Evolutionary conservation across 192 early-diverging fungal genomes (phyloP).

Genomic region (Rhizophagus clarus): DNA sequence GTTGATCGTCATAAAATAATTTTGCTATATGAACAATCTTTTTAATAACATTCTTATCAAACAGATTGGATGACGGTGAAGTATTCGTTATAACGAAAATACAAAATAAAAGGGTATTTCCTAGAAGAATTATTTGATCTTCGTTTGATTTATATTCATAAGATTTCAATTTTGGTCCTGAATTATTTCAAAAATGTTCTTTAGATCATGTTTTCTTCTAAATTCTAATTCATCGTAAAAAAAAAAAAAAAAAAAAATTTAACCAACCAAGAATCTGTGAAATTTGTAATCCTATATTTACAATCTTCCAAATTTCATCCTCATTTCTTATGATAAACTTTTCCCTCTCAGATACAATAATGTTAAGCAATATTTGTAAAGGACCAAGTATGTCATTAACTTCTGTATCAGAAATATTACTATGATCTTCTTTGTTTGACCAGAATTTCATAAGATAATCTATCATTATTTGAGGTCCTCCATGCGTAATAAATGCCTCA

Average conservation of each 20-base stretch:
- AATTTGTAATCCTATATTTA: not conserved
- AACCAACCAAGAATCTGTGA: not conserved
- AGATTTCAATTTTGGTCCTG: not conserved
- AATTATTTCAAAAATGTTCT: not conserved
- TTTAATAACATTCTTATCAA: not conserved
- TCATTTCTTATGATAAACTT: not conserved
- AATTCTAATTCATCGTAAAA: not conserved
- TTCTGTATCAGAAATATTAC: not conserved
- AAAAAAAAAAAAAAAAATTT: too few relatives aligned
- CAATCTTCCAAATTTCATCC: not conserved
- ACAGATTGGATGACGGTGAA: not conserved
- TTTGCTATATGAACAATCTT: not conserved
- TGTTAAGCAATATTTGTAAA: not conserved
- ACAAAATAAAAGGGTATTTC: not conserved
- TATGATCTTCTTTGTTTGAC: not conserved
- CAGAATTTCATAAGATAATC: not conserved
- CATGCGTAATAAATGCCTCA: slow-evolving; percentile 1
- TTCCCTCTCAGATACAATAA: not conserved
- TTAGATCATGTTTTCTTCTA: not conserved
- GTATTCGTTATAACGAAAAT: not conserved
- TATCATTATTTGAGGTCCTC: not conserved
- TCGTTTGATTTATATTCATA: not conserved
- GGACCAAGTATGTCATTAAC: not conserved
- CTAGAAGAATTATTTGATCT: slow-evolving; percentile 1
- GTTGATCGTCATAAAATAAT: not conserved